These are phyloP conservation scores for Trichophyton rubrum DNA, from an alignment of 2,329 filamentous ascomycete species.

Conservation along the genomic window DNA sequence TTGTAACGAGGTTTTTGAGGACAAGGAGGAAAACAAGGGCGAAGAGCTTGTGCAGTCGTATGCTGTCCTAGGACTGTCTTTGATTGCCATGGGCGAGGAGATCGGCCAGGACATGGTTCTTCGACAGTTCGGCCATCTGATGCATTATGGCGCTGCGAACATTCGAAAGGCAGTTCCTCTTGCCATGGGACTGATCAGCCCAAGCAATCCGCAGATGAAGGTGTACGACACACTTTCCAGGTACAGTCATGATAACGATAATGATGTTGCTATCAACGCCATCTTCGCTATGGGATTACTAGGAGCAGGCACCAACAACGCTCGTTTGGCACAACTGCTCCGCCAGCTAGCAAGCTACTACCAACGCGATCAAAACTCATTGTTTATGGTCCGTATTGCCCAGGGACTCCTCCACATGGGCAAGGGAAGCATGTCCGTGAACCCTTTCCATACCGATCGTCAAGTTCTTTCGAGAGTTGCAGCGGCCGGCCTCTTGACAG, in stretches of 20 bases:
- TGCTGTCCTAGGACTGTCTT: slow-evolving; percentile 80
- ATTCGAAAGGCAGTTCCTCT: slow-evolving; percentile 92
- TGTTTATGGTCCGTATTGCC: slow-evolving; percentile 98
- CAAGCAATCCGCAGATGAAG: slow-evolving; percentile 99
- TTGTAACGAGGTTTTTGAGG: slow-evolving; percentile 94
- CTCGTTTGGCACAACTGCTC: slow-evolving; percentile 83
- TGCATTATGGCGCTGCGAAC: slow-evolving; percentile 98
- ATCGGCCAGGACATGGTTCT: slow-evolving; percentile 98
- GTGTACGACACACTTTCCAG: slow-evolving; percentile 95
- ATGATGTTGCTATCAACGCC: slow-evolving; percentile 93
- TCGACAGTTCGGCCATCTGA: slow-evolving; percentile 90
- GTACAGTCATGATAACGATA: slow-evolving; percentile 98
- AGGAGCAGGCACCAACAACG: slow-evolving; percentile 95
- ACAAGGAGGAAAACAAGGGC: slow-evolving; percentile 85
- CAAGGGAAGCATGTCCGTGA: slow-evolving; percentile 91
- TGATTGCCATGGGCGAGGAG: slow-evolving; percentile 97
- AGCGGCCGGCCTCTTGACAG: slow-evolving; percentile 75
- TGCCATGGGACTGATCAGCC: slow-evolving; percentile 91
- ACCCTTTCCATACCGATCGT: slow-evolving; percentile 98
- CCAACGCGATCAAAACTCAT: slow-evolving; percentile 84
- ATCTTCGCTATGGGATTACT: slow-evolving; percentile 98
- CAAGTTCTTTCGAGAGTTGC: slow-evolving; percentile 88
- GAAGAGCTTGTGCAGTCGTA: slow-evolving; percentile 94
- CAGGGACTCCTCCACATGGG: slow-evolving; percentile 98
- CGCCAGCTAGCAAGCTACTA: slow-evolving; percentile 96